Evolutionary conservation across 1,284 basidiomycete species (phyloP), one percentile per base, ranked within the genome.

Genomic region (Takashimella tepidaria): DNA sequence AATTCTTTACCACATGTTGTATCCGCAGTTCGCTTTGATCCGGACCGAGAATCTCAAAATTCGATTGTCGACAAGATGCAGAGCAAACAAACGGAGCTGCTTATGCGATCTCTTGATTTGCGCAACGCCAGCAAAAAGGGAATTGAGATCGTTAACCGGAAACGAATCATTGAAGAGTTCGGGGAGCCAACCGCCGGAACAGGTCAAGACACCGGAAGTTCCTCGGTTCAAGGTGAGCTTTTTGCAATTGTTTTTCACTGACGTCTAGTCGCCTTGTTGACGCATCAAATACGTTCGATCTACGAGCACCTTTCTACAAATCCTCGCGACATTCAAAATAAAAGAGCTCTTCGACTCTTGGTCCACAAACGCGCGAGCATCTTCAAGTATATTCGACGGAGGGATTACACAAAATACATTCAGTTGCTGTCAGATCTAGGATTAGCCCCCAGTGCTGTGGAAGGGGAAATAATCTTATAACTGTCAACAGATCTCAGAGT

Each of bases 281-380:
- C 93, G 0, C 84, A 87, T 69, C 82, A 84, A 66, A 95, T 97
- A 62, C 88, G 89, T 45, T 87, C 85, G 61, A 73, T 97, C 43
- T 86, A 86, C 80, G 77, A 77, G 1, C 93, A 96, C 71, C 76
- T 95, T 41, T 77, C 75, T 20, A 72, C 70, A 25, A 86, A 83
- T 69, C 84, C 84, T 60, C 84, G 85, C 60, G 93, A 98, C 71
- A 80, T 88, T 42, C 83, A 83, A 46, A 93, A 90, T 70, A 82
- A 86, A 46, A 82, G 86, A 13, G 80, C 82, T 11, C 80, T 98
- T 51, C 82, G 86, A 1, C 77, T 79, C 49, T 80, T 96, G 40
- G 82, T 95, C 6, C 88, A 93, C 68, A 78, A 91, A 62, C 81
- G 93, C 49, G 89, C 89, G 6, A 89, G 85, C 64, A 77, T 93